Evolutionary conservation across 225 moss, liverwort and hornwort genomes (phyloP).

Genomic region (Sphagnum contortum): DNA sequence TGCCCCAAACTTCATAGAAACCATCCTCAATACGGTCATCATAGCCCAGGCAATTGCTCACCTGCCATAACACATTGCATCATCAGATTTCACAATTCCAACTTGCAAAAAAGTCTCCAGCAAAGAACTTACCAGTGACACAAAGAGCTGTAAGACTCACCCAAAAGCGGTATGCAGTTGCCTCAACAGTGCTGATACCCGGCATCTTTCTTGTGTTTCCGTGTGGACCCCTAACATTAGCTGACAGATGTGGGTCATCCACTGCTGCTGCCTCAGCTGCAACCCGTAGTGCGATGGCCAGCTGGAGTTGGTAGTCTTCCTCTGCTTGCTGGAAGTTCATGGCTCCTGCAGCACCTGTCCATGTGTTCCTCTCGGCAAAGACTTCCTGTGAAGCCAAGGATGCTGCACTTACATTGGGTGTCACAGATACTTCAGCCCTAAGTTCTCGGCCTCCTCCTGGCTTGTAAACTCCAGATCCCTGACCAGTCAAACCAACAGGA

Average conservation of each 20-base stretch:
- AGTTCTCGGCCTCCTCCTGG: slow-evolving; percentile 27
- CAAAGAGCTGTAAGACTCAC: slow-evolving; percentile 27
- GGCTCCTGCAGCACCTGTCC: slow-evolving; percentile 32
- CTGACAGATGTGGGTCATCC: slow-evolving; percentile 71
- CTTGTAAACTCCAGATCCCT: slow-evolving; percentile 20
- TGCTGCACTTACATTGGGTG: slow-evolving; percentile 79
- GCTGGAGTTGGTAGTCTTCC: slow-evolving; percentile 93
- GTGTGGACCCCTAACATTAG: slow-evolving; percentile 52
- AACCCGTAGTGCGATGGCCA: slow-evolving; percentile 85
- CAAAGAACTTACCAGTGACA: not conserved
- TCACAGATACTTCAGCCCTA: slow-evolving; percentile 55
- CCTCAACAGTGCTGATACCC: slow-evolving; percentile 66
- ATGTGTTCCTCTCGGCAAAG: slow-evolving; percentile 42
- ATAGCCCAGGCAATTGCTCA: slow-evolving; percentile 77
- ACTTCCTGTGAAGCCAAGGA: slow-evolving; percentile 49
- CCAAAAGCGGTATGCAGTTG: slow-evolving; percentile 95
- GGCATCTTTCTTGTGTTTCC: slow-evolving; percentile 55
- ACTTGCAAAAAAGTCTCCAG: not conserved
- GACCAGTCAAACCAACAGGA: slow-evolving; percentile 28
- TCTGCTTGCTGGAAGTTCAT: slow-evolving; percentile 92
- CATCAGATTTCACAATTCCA: not conserved
- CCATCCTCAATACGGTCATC: slow-evolving; percentile 97
- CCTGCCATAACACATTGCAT: slow-evolving; percentile 29
- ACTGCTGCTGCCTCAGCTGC: slow-evolving; percentile 91
- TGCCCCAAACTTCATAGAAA: slow-evolving; percentile 95